Conservation (phyloP, 371 early-diverging fungal species). For the Mucor indicus region DNA sequence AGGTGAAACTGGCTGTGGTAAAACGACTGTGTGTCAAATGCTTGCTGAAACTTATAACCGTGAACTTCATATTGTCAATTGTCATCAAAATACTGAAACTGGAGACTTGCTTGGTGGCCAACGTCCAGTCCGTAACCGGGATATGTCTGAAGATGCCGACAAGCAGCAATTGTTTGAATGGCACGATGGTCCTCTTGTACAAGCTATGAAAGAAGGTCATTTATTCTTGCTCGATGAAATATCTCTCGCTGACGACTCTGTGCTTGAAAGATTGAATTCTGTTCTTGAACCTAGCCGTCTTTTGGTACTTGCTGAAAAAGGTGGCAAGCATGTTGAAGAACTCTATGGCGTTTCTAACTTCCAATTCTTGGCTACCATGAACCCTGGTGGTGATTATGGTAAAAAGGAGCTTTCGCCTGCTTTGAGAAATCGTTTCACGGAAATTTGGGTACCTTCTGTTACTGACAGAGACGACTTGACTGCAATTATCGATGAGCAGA, state of each 20-base stretch:
- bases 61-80: conserved; percentile 89
- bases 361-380: conserved; percentile 99
- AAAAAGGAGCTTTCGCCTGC: conserved; percentile 99
- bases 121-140: conserved; percentile 84
- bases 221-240: conserved; percentile 99
- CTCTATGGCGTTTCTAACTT: conserved; percentile 75
- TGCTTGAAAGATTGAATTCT: conserved; percentile 98
- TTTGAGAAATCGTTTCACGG: conserved; percentile 98
- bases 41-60: conserved; percentile 66
- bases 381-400: conserved; percentile 99
- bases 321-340: conserved; percentile 71
- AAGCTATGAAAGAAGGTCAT: conserved; percentile 93
- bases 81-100: conserved; percentile 98
- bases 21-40: conserved; percentile 98
- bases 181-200: conserved; percentile 95
- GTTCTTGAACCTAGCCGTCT: conserved; percentile 93
- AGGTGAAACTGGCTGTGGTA: conserved; percentile 99
- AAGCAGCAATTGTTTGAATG: conserved; percentile 80
- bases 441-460: conserved; percentile 95
- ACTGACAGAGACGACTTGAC: conserved; percentile 76
- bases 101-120: conserved; percentile 98
- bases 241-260: conserved; percentile 98
- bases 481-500: conserved; percentile 71
- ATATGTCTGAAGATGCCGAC: conserved; percentile 23
- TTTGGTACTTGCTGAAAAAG: conserved; percentile 94